Evolutionary conservation across 331 rosid species (phyloP), one percentile per base, ranked within the genome.

Genomic region (Malus hybrid): DNA sequence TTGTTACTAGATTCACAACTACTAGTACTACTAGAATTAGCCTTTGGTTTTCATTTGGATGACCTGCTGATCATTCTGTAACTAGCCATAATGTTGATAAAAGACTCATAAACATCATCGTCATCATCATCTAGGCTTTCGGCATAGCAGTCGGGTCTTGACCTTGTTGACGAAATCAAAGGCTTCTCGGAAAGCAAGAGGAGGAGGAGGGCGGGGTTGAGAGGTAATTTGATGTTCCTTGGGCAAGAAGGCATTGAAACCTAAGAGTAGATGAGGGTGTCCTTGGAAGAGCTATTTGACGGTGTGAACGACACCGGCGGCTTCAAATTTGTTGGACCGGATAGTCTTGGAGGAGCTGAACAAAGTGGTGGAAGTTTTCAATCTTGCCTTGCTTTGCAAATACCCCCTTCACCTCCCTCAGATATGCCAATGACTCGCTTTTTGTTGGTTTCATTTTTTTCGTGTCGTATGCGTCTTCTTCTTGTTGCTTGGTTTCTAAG

Each of bases 161-260:
- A 93, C 89, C 81, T 89, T 93, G 93, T 93, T 93, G 62, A 93
- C 97, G 84, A 89, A 90, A 83, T 79, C 86, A 80, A 89, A 88
- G 71, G 98, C 97, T 81, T 90, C 90, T 61, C 86, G 91, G 84
- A 87, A 59, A 6, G 28, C 29, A 7, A 24, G 14, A n/a, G 64
- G 64, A 11, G 65, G 32, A 24, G 14, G 34, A 10, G 65, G 32
- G 16, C 8, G 0, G 34, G 65, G 65, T 28, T 22, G 7, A 61
- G 29, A 28, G 18, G 65, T 24, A 61, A 61, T 27, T 63, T 63
- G 42, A 63, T 28, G 67, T 29, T 19, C 16, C 39, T 63, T 15
- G 39, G 67, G 67, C 19, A 63, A 6, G 67, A 63, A 63, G 67
- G 36, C 67, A 63, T 63, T 31, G 67, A 63, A 63, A 7, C 42